These are phyloP conservation scores for Apiospora koreana DNA, from an alignment of 2,329 filamentous ascomycete genomes.

Conservation along the genomic window DNA sequence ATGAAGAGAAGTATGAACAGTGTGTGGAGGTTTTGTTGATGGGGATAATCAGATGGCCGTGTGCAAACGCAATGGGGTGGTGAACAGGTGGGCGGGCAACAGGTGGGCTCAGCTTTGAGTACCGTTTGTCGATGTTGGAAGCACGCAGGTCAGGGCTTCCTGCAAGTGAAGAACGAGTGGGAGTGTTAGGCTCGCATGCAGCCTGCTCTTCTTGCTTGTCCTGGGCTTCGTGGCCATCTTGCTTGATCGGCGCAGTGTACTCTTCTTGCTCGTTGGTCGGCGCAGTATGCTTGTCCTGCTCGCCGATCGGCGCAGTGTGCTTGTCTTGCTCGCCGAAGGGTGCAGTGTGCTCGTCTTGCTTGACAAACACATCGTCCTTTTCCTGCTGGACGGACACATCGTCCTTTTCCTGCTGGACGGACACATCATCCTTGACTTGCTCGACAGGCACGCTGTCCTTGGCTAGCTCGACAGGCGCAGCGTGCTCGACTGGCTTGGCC, in stretches of 20 bases:
- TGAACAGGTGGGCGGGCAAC: neutral
- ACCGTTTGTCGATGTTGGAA: neutral
- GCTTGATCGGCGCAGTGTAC: neutral
- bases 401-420: too few species aligned
- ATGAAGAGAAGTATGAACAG: neutral
- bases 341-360: too few species aligned
- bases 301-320: too few species aligned
- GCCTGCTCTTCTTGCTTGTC: neutral
- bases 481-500: neutral
- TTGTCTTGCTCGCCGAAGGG: neutral
- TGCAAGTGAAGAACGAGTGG: neutral
- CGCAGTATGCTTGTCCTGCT: neutral
- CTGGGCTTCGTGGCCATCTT: neutral
- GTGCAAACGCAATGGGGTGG: neutral
- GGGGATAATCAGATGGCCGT: neutral
- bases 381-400: too few species aligned
- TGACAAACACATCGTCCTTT: too few species aligned
- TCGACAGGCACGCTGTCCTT: neutral
- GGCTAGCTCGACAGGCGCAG: neutral
- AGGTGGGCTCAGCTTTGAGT: constrained; percentile 10
- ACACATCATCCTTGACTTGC: neutral
- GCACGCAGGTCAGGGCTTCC: neutral
- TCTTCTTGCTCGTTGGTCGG: too few species aligned
- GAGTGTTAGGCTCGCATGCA: neutral
- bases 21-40: neutral